A percentile compares a stretch with the other conserved stretches of the same genome.
phyloP scores from a whole-genome alignment of 768 basidiomycete species.

The Termitomyces sp. region DNA sequence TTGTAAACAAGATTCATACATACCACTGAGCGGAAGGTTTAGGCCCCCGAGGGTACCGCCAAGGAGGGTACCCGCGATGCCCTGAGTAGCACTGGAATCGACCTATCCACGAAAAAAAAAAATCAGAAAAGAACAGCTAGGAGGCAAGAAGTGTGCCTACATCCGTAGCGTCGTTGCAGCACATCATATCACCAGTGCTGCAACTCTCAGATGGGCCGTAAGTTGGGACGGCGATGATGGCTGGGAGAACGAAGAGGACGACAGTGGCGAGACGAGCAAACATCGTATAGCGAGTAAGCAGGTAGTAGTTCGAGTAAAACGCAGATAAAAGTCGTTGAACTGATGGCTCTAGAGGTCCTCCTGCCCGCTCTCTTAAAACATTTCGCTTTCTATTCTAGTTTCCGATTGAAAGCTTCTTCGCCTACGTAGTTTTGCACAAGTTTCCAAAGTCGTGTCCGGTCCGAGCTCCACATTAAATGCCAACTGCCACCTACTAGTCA shows the following conservation, averaged over 20 bases:
- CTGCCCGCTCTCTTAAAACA: neutral
- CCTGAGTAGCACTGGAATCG: no score
- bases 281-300: neutral
- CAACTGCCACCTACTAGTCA: neutral
- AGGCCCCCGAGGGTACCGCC: neutral
- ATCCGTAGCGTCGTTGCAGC: neutral
- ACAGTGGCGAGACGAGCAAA: conserved; percentile 2
- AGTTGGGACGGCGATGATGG: neutral
- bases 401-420: neutral
- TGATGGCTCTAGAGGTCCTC: neutral
- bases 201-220: neutral
- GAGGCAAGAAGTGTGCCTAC: neutral
- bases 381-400: no score
- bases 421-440: neutral
- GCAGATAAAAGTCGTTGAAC: neutral
- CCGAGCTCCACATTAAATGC: neutral
- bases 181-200: neutral
- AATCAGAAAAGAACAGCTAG: neutral
- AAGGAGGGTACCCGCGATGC: neutral
- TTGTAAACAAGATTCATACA: neutral
- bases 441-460: neutral
- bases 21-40: neutral
- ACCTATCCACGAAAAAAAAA: neutral
- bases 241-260: neutral
- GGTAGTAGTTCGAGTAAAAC: neutral